Conservation (phyloP, 805 yeast genomes). For the Starmera dryadoides region DNA sequence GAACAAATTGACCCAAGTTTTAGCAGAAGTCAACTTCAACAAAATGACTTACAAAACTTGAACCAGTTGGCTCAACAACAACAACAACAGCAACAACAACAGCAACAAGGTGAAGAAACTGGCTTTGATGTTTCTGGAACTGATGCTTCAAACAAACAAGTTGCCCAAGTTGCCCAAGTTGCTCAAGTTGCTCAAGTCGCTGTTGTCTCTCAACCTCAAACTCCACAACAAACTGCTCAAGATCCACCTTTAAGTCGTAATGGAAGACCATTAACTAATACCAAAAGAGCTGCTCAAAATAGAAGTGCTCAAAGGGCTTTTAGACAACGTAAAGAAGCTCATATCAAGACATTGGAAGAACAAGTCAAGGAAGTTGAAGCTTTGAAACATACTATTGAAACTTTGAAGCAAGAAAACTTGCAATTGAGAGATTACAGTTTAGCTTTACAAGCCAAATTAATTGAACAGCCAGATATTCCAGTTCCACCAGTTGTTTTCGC, state of each 20-base stretch:
- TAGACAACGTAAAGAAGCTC: slow-evolving; percentile 74
- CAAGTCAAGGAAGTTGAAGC: slow-evolving; percentile 57
- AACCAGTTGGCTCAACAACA: slow-evolving; percentile 5
- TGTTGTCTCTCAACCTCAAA: not conserved
- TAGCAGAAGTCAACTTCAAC: slow-evolving; percentile 7
- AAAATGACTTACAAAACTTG: slow-evolving; percentile 11
- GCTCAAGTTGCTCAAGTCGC: not conserved
- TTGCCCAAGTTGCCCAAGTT: not conserved
- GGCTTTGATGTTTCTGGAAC: not conserved
- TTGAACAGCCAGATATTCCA: slow-evolving; percentile 41
- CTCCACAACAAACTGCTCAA: not conserved
- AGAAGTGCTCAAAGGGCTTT: slow-evolving; percentile 90
- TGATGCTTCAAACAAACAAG: not conserved
- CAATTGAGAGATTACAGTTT: slow-evolving; percentile 67
- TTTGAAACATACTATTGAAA: slow-evolving; percentile 58
- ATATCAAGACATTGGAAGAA: slow-evolving; percentile 72
- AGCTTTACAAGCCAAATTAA: slow-evolving; percentile 59
- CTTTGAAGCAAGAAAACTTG: slow-evolving; percentile 61
- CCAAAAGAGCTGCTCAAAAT: slow-evolving; percentile 89
- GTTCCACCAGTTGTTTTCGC: slow-evolving; percentile 27
- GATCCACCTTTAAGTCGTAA: slow-evolving; percentile 13
- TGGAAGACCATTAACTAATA: slow-evolving; percentile 39
- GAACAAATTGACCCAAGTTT: slow-evolving; percentile 25
- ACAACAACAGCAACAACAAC: not conserved
- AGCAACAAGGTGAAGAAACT: slow-evolving; percentile 11